Percentiles rank a stretch among this genome's conserved stretches.
phyloP scores from a whole-genome alignment of 202 grass and related monocot species.

The Schoenoplectus tabernaemontani region DNA sequence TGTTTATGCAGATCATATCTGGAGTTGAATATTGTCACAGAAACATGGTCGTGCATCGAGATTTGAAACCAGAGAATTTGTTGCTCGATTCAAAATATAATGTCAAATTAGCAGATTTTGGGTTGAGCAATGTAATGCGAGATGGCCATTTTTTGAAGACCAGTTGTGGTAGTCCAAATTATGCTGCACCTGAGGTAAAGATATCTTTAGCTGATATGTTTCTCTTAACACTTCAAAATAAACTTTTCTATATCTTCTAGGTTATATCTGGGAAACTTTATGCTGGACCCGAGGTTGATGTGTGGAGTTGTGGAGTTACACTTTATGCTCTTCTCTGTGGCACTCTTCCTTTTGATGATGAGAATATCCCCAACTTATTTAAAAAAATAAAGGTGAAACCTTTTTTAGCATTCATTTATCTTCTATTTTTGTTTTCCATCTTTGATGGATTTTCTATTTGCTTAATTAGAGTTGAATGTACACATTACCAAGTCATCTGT shows the following conservation, averaged over 20 bases:
- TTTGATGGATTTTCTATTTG: slow-evolving; percentile 20
- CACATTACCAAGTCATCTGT: slow-evolving; percentile 91
- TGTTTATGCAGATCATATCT: slow-evolving; percentile 71
- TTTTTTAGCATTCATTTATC: slow-evolving; percentile 21
- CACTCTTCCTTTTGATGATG: slow-evolving; percentile 95
- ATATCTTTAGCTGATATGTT: slow-evolving; percentile 20
- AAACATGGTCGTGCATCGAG: slow-evolving; percentile 96
- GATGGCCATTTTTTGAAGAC: slow-evolving; percentile 99
- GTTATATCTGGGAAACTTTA: slow-evolving; percentile 91
- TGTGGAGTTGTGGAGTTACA: slow-evolving; percentile 96
- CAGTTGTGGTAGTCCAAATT: slow-evolving; percentile 96
- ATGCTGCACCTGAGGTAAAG: slow-evolving; percentile 95
- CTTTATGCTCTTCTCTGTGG: slow-evolving; percentile 99
- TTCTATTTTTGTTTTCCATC: not conserved
- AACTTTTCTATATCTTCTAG: slow-evolving; percentile 29
- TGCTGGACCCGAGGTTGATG: slow-evolving; percentile 95
- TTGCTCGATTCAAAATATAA: slow-evolving; percentile 84
- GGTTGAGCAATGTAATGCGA: slow-evolving; percentile 90
- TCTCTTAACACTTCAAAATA: slow-evolving; percentile 12
- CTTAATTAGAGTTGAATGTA: slow-evolving; percentile 66
- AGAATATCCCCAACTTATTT: slow-evolving; percentile 90
- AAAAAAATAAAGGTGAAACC: slow-evolving; percentile 82
- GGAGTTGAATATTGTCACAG: slow-evolving; percentile 94
- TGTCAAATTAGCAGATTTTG: slow-evolving; percentile 98
- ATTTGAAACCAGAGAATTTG: slow-evolving; percentile 93